Evolutionary conservation across 805 yeast genomes (phyloP), one percentile per base, ranked within the genome.

Genomic region (Scheffersomyces coipomensis): DNA sequence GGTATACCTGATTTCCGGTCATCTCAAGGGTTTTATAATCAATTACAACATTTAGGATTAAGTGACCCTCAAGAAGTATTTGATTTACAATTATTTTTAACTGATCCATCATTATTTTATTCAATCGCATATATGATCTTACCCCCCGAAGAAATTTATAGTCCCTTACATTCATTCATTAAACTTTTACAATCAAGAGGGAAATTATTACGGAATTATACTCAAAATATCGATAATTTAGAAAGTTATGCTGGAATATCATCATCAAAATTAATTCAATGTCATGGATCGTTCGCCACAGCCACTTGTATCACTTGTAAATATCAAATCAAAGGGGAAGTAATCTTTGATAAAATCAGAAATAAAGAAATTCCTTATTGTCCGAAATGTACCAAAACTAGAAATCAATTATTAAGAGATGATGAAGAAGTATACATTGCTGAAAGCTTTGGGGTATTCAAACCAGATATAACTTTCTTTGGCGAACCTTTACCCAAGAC

Each of bases 391-490:
- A 35, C 45, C n/a, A 43, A 46, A 19, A 43, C 47, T 22, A 41
- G 58, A 34, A 35, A 44, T 9, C 47, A 45, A 34, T 36, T 57
- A 9, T 41, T 62, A 37, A 44, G 49, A 4, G 46, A 46, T 10
- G 68, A 66, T 22, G 59, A 55, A 4, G 53, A 46, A 23, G 38
- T 44, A 10, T 56, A 48, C 37, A 44, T 60, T 22, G 48, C 52
- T 3, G 63, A 60, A 38, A 56, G 59, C 34, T 57, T 48, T 39
- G 64, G 67, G 11, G 90, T 68, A 73, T 86, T 66, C 88, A 89
- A 89, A 55, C 96, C 96, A 1, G 95, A 88, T 56, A 89, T 93
- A 45, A 95, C 91, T 33, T 77, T 83, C 21, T 88, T 89, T 34
- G 96, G 96, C 0, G 78, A 79, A 37, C 77, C 85, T 3, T 76